Evolutionary conservation across 139 green algal species (phyloP), one percentile per base, ranked within the genome.

Genomic region (Diplosphaera chodatii): DNA sequence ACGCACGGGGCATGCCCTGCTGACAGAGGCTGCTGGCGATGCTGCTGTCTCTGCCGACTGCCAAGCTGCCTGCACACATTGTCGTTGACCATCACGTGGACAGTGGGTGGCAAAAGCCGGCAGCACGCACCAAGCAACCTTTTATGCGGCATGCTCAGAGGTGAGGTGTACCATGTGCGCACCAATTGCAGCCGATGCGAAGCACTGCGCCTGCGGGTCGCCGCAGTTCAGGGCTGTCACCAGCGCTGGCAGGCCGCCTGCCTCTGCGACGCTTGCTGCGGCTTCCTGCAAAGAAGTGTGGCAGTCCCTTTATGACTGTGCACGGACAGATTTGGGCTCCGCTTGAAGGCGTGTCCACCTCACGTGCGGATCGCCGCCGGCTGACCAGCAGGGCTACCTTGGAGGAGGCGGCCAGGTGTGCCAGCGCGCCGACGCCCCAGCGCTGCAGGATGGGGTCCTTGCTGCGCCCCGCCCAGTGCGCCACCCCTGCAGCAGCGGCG

Each of bases 401-500:
- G n/a, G 63, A 30, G 21, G 41, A 33, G 1, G 59, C 20, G 18
- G 48, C 74, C 23, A 56, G 28, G 27, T 69, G 40, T 1, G 74
- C 68, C 31, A 79, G 32, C 1, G 63, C 74, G 20, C 74, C 74
- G 20, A 72, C 68, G 30, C 74, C 74, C 59, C 67, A 79, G 0
- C 74, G 40, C 68, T 79, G 74, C 68, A 79, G 27, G n/a, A 79
- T 79, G 18, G 68, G 74, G 34, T 79, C 74, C 21, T 68, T 67
- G 64, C 68, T 69, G 48, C 48, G 13, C 3, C 23, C 29, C 3
- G 74, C 68, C 74, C 74, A 79, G 22, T 68, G 27, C 4, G 48
- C 48, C 68, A 79, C 67, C 20, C 68, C 74, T 79, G 68, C 63
- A 33, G 16, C 1, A 16, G 5, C 18, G 62, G 33, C 41, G 32